Percentiles rank a stretch among this genome's conserved stretches.
Evolutionary conservation across 2,329 filamentous ascomycete species (phyloP).

Genomic region (Thielaviopsis euricoi): DNA sequence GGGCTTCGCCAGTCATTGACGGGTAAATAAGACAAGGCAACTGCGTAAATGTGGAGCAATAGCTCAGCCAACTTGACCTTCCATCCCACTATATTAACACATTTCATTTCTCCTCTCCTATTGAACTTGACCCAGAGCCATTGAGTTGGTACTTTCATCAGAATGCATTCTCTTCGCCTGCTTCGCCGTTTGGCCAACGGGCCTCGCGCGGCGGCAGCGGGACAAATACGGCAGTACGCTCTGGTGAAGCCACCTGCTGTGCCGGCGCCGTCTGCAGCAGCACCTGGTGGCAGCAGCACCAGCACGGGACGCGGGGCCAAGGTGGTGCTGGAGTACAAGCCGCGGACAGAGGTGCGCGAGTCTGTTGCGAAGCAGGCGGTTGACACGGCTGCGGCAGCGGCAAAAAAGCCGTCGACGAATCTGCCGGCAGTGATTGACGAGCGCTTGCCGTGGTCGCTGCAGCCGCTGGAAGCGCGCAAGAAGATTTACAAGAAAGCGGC

Average conservation of each 20-base stretch:
- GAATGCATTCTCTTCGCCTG: no score
- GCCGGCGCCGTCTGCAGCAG: background rate
- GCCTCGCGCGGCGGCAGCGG: no score
- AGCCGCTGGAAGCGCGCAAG: conserved; percentile 8
- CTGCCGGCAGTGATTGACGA: conserved; percentile 1
- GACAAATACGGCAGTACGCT: background rate
- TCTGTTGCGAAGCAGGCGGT: background rate
- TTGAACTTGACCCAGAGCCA: background rate
- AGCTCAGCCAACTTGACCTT: background rate
- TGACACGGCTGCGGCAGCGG: background rate
- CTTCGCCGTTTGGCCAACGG: background rate
- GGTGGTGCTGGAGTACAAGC: conserved; percentile 2
- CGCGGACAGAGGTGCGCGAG: background rate
- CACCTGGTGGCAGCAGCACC: background rate
- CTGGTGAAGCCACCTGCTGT: background rate
- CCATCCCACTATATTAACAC: background rate
- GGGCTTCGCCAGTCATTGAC: no score
- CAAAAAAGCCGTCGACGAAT: background rate
- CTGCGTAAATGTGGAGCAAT: no score
- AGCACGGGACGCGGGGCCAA: no score
- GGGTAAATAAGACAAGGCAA: no score
- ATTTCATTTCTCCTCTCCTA: background rate
- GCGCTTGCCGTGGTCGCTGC: conserved; percentile 5
- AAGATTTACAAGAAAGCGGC: conserved; percentile 9
- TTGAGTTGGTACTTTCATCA: no score